phyloP scores from a whole-genome alignment of 495 filamentous ascomycete species.

The Podospora conica region DNA sequence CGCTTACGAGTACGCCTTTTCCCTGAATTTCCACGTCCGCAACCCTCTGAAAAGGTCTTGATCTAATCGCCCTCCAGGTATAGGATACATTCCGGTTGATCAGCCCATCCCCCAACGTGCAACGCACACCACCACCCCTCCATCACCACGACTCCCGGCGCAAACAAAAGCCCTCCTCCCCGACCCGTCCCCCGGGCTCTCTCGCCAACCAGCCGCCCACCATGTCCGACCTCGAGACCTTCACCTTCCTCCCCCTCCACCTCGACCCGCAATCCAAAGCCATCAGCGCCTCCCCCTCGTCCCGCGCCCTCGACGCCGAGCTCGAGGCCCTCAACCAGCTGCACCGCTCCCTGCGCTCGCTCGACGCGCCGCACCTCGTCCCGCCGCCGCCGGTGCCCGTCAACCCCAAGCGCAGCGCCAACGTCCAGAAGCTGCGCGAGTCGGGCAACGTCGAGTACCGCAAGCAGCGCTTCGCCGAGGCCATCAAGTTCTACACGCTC shows the following conservation, averaged over 20 bases:
- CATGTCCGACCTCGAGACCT: slow-evolving; percentile 66
- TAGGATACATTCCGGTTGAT: background rate
- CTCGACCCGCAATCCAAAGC: slow-evolving; percentile 75
- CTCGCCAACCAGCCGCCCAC: slow-evolving; percentile 11
- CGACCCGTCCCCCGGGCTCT: background rate
- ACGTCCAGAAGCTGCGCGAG: slow-evolving; percentile 87
- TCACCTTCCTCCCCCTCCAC: slow-evolving; percentile 71
- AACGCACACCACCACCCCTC: background rate
- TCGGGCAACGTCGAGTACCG: slow-evolving; percentile 74
- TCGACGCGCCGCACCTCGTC: slow-evolving; percentile 47
- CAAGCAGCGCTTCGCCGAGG: slow-evolving; percentile 66
- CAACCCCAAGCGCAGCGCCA: slow-evolving; percentile 77
- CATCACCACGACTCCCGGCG: background rate
- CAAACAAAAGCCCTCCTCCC: background rate
- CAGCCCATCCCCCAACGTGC: background rate
- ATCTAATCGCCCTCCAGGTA: background rate
- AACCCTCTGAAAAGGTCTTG: background rate
- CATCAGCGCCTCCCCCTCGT: slow-evolving; percentile 29
- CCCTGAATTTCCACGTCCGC: background rate
- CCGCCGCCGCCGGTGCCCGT: slow-evolving; percentile 76
- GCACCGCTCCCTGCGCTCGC: slow-evolving; percentile 61
- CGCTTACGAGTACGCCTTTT: background rate
- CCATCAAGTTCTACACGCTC: slow-evolving; percentile 71
- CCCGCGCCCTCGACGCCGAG: slow-evolving; percentile 52
- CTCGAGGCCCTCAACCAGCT: slow-evolving; percentile 65